A percentile compares a stretch with the other conserved stretches of the same genome.
Conservation (phyloP, 495 filamentous ascomycete genomes). For the Penicillium roqueforti region DNA sequence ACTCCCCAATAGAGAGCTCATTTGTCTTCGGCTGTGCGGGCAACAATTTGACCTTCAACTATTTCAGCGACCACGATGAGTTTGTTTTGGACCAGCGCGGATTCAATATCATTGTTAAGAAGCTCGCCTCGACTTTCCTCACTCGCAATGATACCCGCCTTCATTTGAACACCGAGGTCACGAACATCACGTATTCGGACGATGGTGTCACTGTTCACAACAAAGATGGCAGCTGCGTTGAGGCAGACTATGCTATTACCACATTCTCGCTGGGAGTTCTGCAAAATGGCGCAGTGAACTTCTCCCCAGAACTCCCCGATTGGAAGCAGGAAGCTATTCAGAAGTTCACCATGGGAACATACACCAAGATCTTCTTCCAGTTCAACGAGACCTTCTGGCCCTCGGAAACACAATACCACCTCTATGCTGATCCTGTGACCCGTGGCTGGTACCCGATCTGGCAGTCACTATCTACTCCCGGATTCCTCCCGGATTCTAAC, state of each 20-base stretch:
- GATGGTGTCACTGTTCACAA: slow-evolving; percentile 56
- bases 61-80: slow-evolving; percentile 58
- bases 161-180: slow-evolving; percentile 58
- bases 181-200: slow-evolving; percentile 51
- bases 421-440: slow-evolving; percentile 60
- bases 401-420: slow-evolving; percentile 60
- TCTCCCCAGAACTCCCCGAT: slow-evolving; percentile 56
- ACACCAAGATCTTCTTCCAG: slow-evolving; percentile 76
- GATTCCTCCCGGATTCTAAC: slow-evolving; percentile 59
- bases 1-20: slow-evolving; percentile 46
- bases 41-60: slow-evolving; percentile 45
- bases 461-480: slow-evolving; percentile 58
- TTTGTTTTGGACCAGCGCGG: slow-evolving; percentile 66
- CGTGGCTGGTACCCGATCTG: slow-evolving; percentile 70
- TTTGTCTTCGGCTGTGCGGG: slow-evolving; percentile 44
- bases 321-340: slow-evolving; percentile 68
- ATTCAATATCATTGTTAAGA: slow-evolving; percentile 58
- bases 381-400: slow-evolving; percentile 73
- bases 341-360: slow-evolving; percentile 68
- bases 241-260: slow-evolving; percentile 56
- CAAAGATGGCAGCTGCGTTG: slow-evolving; percentile 54
- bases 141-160: slow-evolving; percentile 53
- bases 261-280: slow-evolving; percentile 68
- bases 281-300: slow-evolving; percentile 59
- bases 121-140: slow-evolving; percentile 60